Evolutionary conservation across 2,329 filamentous ascomycete genomes (phyloP), one percentile per base, ranked within the genome.

Genomic region (Pestalotiopsis sp.): DNA sequence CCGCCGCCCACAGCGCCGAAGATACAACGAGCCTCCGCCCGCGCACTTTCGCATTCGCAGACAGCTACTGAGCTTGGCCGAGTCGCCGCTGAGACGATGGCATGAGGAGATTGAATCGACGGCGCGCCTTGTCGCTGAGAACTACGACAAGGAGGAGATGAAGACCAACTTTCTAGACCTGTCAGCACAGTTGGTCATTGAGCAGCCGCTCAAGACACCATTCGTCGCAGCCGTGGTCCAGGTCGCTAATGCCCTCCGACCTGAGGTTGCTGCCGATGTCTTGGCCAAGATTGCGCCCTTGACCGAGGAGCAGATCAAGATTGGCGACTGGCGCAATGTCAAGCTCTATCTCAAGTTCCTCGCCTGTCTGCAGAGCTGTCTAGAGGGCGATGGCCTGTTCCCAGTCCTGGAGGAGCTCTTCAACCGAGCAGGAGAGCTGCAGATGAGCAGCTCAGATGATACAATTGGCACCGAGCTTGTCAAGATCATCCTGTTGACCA

Each of bases 141-240:
- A 97, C 80, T 92, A 92, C 77, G 94, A 97, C n/a, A 92, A 97
- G 77, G 90, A 91, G 73, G 92, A 94, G 73, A 83, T 97, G 67
- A 90, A 90, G 72, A 87, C 85, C 39, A 89, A 86, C 64, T 97
- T 97, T 79, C 84, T 93, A 72, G 88, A 91, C 68, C 86, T 97
- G 38, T 85, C 90, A 7, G 82, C 95, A 69, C 93, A 95, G 80
- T 86, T 98, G 72, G 87, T 92, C 58, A 79, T 93, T 45, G 96
- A 99, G 82, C 96, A 99, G 82, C 96, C 96, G 1, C 91, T 99
- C 80, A 98, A 98, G 85, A 97, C 94, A n/a, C 95, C 96, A 0
- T 98, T 98, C 78, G 87, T 97, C 49, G 94, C 95, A 11, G 93
- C 93, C 23, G 91, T 95, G 14, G 87, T 97, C 58, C 86, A 97